Evolutionary conservation across 2,329 filamentous ascomycete species (phyloP), one percentile per base, ranked within the genome.

Genomic region (Paraphoma chrysanthemicola): DNA sequence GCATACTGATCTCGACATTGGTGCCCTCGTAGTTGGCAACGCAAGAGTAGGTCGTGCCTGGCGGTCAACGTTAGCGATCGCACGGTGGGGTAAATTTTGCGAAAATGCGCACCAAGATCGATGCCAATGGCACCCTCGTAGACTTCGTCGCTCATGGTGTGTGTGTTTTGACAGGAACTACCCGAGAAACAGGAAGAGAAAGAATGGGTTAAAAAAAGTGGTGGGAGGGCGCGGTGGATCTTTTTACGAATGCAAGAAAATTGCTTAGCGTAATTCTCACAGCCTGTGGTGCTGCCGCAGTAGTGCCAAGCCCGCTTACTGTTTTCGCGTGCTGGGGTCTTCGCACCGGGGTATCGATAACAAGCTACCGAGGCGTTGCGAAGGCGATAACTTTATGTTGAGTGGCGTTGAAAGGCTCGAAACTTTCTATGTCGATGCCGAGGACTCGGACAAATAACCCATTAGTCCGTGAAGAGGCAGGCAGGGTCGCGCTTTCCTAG

Each of bases 41-140:
- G 83, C 95, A 99, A 78, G 95, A 98, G 89, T 99, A 99, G 82
- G 95, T 99, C 74, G 95, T 99, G 83, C 95, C 94, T 97, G 66
- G 62, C 57, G 64, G 64, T 71, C 68, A 69, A 61, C 68, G 72
- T 75, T 70, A 76, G 72, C 63, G 52, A 61, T 63, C 54, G 56
- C 62, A 66, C 66, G 67, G 69, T 69, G 67, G 63, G 66, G 64
- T 65, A 67, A 63, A 62, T 54, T 63, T 61, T 12, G 56, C 51
- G 57, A 61, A 54, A 52, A 53, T 60, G 56, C 69, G 77, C 85
- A 96, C 94, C 95, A 85, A 99, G 88, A 90, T 99, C 95, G 86
- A 99, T 99, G 89, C 95, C 95, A 85, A 98, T 92, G 88, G 95
- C 95, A 91, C 95, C 95, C 81, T 99, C 95, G 83, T 98, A 99